Evolutionary conservation across 73 alveolate genomes (phyloP), one percentile per base, ranked within the genome.

Genomic region (Paramecium tetraurelia): DNA sequence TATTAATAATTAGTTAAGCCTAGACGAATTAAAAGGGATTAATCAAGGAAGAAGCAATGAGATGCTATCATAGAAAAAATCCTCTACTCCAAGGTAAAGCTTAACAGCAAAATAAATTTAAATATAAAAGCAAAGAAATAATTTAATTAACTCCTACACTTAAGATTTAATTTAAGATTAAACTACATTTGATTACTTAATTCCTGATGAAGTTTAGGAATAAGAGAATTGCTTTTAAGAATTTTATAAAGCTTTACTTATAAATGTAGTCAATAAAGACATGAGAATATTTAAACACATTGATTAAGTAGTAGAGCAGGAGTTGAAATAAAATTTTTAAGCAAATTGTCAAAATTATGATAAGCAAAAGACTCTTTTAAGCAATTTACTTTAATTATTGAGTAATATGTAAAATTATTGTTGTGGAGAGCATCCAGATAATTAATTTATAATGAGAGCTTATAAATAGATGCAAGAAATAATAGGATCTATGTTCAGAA

Each of bases 41-140:
- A 33, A 21, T 35, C 14, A 75, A 16, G 46, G 46, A 68, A 68
- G 63, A 8, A 72, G 27, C 18, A 36, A 72, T 36, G 59, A 72
- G 9, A 14, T 36, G 12, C 40, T 72, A 16, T 72, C 90, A 80
- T 27, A 40, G 5, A 63, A 63, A 27, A 63, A 63, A 22, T 11
- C 46, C 2, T 33, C 41, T 0, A 63, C 84, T 27, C 84, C 84
- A 12, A 63, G 84, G n/a, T 10, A 63, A n/a, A 44, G 76, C 38
- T 44, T 80, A 24, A 72, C 90, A 21, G 90, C 76, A 44, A 80
- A 80, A 46, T 43, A 80, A 80, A 41, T 80, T n/a, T 40, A n/a
- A 24, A 48, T 43, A n/a, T 80, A 80, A 35, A 80, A 46, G 27
- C 38, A 80, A 80, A 80, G 76, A 44, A 41, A 80, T 80, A 24